Conservation (phyloP, 2,329 filamentous ascomycete genomes). For the Colletotrichum simmondsii region DNA sequence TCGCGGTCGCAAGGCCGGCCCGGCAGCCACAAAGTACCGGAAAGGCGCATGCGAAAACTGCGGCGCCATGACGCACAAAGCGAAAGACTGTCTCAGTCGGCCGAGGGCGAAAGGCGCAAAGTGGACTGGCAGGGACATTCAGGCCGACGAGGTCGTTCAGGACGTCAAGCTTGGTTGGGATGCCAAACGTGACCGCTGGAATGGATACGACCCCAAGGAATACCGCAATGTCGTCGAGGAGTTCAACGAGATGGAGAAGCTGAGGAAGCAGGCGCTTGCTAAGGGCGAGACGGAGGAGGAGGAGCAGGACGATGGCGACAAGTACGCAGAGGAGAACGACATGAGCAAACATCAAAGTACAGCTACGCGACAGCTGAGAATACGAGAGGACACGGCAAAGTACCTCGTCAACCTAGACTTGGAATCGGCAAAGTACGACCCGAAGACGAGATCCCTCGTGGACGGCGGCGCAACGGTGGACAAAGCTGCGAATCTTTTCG, state of each 20-base stretch:
- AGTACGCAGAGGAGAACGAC: conserved; percentile 94
- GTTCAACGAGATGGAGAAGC: conserved; percentile 85
- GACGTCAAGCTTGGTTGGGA: conserved; percentile 93
- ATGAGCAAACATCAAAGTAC: conserved; percentile 96
- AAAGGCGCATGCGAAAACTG: conserved; percentile 99
- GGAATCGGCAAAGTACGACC: conserved; percentile 97
- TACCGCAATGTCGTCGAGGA: conserved; percentile 90
- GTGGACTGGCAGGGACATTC: conserved; percentile 92
- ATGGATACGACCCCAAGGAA: conserved; percentile 92
- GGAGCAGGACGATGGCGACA: conserved; percentile 70
- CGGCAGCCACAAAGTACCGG: conserved; percentile 94
- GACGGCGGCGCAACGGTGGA: conserved; percentile 85
- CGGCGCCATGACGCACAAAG: conserved; percentile 95
- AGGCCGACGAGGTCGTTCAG: conserved; percentile 89
- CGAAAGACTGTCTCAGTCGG: conserved; percentile 90
- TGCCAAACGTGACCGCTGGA: conserved; percentile 97
- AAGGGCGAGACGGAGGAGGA: conserved; percentile 61
- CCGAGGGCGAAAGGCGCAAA: conserved; percentile 90
- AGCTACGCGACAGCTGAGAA: conserved; percentile 87
- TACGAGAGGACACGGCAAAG: conserved; percentile 97
- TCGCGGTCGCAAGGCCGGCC: conserved; percentile 83
- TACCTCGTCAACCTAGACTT: conserved; percentile 95
- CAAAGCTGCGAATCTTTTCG: conserved; percentile 83
- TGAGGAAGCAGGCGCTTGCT: conserved; percentile 65
- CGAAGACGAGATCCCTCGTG: conserved; percentile 92